phyloP scores from a whole-genome alignment of 495 filamentous ascomycete species.

The Alectoria sarmentosa region DNA sequence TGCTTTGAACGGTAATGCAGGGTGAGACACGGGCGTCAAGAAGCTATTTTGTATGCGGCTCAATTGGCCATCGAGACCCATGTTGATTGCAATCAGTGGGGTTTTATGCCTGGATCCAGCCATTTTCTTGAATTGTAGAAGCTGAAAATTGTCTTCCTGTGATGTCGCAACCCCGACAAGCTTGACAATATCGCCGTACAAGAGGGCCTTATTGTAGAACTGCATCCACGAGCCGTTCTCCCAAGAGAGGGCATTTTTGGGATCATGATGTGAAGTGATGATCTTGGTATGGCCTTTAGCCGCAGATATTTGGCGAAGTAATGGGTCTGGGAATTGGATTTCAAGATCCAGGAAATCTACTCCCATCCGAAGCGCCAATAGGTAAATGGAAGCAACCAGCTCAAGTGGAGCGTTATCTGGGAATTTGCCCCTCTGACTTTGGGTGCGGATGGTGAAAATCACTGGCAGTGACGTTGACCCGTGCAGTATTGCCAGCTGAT shows the following conservation, averaged over 20 bases:
- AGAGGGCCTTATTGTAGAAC: constrained; percentile 78
- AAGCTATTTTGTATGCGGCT: constrained; percentile 86
- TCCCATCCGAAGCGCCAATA: constrained; percentile 68
- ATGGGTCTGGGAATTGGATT: constrained; percentile 70
- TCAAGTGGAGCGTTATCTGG: constrained; percentile 62
- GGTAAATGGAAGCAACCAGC: constrained; percentile 65
- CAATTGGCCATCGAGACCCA: constrained; percentile 82
- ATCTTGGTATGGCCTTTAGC: constrained; percentile 69
- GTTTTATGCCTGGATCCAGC: constrained; percentile 62
- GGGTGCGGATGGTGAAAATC: constrained; percentile 87
- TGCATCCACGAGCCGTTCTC: constrained; percentile 79
- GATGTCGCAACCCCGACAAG: constrained; percentile 76
- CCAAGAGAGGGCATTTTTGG: constrained; percentile 73
- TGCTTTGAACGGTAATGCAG: constrained; percentile 79
- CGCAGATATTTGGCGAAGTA: constrained; percentile 59
- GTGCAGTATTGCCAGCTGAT: constrained; percentile 75
- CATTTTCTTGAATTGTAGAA: constrained; percentile 75
- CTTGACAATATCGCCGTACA: constrained; percentile 89
- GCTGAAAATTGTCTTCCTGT: constrained; percentile 77
- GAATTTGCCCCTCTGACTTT: constrained; percentile 82
- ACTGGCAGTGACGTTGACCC: constrained; percentile 70
- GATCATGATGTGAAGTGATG: constrained; percentile 94
- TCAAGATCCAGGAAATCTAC: constrained; percentile 93
- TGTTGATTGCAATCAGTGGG: constrained; percentile 92
- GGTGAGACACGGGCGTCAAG: constrained; percentile 94